Base-by-base conservation (phyloP, 2,329 filamentous ascomycete species). In the Ophidiomyces ophidiicola region DNA sequence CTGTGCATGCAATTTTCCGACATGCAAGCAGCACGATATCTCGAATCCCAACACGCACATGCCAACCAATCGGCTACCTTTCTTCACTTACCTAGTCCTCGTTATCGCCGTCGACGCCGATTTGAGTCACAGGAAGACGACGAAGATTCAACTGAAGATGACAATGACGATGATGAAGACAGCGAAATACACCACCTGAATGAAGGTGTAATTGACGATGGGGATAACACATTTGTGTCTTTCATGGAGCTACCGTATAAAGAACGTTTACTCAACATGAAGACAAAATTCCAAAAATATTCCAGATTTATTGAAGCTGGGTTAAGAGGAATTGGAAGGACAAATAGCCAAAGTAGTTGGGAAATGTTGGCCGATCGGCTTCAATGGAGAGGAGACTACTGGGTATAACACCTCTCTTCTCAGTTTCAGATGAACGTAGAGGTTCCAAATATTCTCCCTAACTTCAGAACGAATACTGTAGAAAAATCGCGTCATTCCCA, bases 331-430 rank as follows among this genome's bases (percentile, higher is more conserved):
- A 74, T 90, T 6, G 78, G 83, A 35, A 72, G 86, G 49, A 81
- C 79, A 23, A 79, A 81, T 33, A 76, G 76, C 19, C 76, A 83
- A 60, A 69, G 52, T 53, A 72, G 78, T 54, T 88, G 86, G 81
- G 83, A 90, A 58, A 75, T 81, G 44, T 56, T 94, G 44, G 84
- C 82, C 0, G 84, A 93, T 57, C 82, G 80, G 65, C 59, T 93
- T 31, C 80, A 87, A 36, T 63, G 60, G 60, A 55, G 57, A 36
- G 52, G 20, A 10, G 18, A 21, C 3, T 3, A 18, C 15, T 15
- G 21, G 30, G 11, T 34, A 17, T 26, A 36, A 10, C 19, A 1
- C 6, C 6, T 25, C 5, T 17, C n/a, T 32, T 25, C 24, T 7
- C n/a, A 14, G 29, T 7, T 32, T 32, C n/a, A n/a, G n/a, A n/a